Evolutionary conservation across 2,329 filamentous ascomycete species (phyloP), one percentile per base, ranked within the genome.

Genomic region (Pezicula radicicola): DNA sequence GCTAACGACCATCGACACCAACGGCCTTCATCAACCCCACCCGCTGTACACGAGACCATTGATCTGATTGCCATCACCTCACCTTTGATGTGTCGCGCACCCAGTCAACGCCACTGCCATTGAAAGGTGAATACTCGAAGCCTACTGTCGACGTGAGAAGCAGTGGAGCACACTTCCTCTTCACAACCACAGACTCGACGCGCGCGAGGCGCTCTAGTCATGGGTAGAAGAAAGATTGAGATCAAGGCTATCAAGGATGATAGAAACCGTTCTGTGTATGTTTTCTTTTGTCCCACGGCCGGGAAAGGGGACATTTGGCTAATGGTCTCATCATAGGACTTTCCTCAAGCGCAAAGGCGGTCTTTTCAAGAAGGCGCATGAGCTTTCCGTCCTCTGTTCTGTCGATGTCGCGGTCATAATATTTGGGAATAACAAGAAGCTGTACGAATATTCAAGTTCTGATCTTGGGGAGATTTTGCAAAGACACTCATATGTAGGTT

Each of bases 181-280:
- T 19, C 36, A 13, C 15, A 40, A n/a, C 61, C 59, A 52, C 62
- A 63, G 53, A 55, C 55, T 59, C 60, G 58, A 62, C 63, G 62
- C 64, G 56, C 63, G 60, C 63, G 56, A 61, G 63, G 61, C 64
- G 56, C 64, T 60, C 62, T 63, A 66, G 74, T 57, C 49, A 99
- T 99, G 94, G 94, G 94, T 72, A 87, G 94, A 73, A 86, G 94
- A 81, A 99, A 99, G 84, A 99, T 99, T 70, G 94, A 97, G 78
- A 97, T 99, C 80, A 97, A 97, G 76, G 91, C 93, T 63, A 97
- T 97, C 80, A 97, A 96, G 75, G 92, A 97, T 84, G 92, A 97
- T 74, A 85, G 92, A 66, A 97, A 97, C 70, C 91, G 92, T 70
- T 96, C 92, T 66, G 92, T 97, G 92, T 97, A 91, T 73, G 57